Evolutionary conservation across 352 stramenopile species (phyloP), one percentile per base, ranked within the genome.

Genomic region (Globisporangium recalcitrans): DNA sequence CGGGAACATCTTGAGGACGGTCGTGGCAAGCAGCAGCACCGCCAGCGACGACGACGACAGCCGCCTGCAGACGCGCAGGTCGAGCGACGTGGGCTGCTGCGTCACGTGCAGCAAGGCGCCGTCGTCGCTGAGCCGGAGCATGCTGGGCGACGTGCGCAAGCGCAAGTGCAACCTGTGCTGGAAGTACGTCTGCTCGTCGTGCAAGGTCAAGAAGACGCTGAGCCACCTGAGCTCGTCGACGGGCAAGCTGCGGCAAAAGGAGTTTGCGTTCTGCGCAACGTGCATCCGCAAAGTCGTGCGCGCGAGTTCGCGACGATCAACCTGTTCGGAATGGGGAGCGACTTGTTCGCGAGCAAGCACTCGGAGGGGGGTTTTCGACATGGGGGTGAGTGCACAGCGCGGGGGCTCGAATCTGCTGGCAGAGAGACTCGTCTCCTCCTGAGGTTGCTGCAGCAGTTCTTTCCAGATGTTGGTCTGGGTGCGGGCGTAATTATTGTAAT

Each of bases 11-110:
- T 62, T 75, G 64, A 71, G 67, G 16, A 55, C 69, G 16, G 44
- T 84, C 0, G 73, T 77, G 1, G 65, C 89, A 96, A 73, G 85
- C 26, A 38, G 24, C 24, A 73, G 84, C 26, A 54, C 48, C 26
- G 11, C 16, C 5, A 79, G 92, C n/a, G 96, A 97, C 56, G 68
- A 87, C 9, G 9, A 32, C 16, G 16, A 32, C 29, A 47, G 14
- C 48, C 48, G 16, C 48, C 3, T 36, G 13, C 48, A 6, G 3
- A 19, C 48, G 8, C 48, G 48, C 48, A 54, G 24, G 48, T n/a
- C 26, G 22, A 60, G 54, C 14, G 44, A 55, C 3, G 6, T 29
- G 46, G 32, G 10, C n/a, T 47, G 52, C 32, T 63, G 57, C 22
- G 47, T 11, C 26, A 38, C 49, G 2, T 63, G 57, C 46, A 31